Evolutionary conservation across 495 filamentous ascomycete genomes (phyloP).

Genomic region (Bathelium albidoporum): DNA sequence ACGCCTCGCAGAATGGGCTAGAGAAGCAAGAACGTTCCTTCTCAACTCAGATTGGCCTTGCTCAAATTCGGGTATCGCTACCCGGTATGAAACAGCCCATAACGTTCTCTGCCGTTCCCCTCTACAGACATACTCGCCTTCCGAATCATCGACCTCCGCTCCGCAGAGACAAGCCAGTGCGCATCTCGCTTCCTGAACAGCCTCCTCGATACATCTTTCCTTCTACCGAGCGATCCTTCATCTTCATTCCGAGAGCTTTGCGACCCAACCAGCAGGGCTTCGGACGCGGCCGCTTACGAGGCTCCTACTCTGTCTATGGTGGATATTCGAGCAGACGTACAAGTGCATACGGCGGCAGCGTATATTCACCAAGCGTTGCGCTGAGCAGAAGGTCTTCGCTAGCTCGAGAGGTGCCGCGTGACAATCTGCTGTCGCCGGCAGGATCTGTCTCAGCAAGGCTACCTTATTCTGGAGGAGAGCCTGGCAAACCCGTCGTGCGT

Average conservation of each 20-base stretch:
- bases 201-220: constrained; percentile 83
- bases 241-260: constrained; percentile 92
- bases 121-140: constrained; percentile 81
- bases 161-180: constrained; percentile 90
- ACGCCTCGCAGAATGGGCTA: not conserved
- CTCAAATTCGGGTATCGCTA: constrained; percentile 71
- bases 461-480: constrained; percentile 46
- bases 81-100: constrained; percentile 63
- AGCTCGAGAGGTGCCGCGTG: constrained; percentile 61
- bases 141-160: constrained; percentile 92
- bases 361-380: constrained; percentile 83
- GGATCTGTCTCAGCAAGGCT: constrained; percentile 65
- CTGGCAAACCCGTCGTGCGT: constrained; percentile 68
- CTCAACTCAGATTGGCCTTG: constrained; percentile 57
- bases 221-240: constrained; percentile 79
- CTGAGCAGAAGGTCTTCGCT: constrained; percentile 88
- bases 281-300: constrained; percentile 55
- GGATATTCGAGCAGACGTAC: constrained; percentile 62
- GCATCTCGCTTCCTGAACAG: constrained; percentile 76
- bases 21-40: constrained; percentile 1
- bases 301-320: constrained; percentile 51
- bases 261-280: constrained; percentile 83
- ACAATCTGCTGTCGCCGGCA: constrained; percentile 63
- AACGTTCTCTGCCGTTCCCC: constrained; percentile 57
- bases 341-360: constrained; percentile 70